Conservation (phyloP, 495 filamentous ascomycete species). For the Penicillium ochrochloron region DNA sequence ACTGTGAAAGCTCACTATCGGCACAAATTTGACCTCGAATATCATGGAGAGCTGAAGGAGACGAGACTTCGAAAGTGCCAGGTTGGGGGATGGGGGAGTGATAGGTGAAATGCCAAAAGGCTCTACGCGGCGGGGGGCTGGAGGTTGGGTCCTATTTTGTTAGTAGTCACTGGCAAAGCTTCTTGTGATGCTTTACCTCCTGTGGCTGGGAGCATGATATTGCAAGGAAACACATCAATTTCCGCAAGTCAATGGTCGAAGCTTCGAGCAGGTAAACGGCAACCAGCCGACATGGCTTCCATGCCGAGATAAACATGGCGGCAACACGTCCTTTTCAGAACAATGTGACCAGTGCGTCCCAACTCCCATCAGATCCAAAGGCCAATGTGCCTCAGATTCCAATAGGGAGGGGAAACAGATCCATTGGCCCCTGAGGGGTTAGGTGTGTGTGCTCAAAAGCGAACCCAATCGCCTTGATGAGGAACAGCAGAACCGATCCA, state of each 20-base stretch:
- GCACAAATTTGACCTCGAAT: constrained; percentile 55
- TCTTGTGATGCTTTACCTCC: background rate
- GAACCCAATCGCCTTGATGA: constrained; percentile 49
- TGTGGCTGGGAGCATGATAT: background rate
- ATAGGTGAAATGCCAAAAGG: background rate
- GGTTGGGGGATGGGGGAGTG: constrained; percentile 1
- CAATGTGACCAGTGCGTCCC: background rate
- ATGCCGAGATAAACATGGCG: background rate
- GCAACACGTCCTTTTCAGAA: constrained; percentile 3
- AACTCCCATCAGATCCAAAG: background rate
- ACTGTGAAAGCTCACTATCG: constrained; percentile 41
- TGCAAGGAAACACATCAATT: constrained; percentile 12
- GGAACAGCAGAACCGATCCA: constrained; percentile 23
- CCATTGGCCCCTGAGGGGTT: constrained; percentile 7
- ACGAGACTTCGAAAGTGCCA: constrained; percentile 58
- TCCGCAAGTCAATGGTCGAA: background rate
- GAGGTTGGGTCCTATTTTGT: background rate
- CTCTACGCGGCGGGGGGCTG: background rate
- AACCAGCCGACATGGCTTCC: background rate
- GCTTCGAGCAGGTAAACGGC: background rate
- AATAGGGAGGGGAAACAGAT: constrained; percentile 1
- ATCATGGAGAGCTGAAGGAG: constrained; percentile 47
- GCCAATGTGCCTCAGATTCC: background rate
- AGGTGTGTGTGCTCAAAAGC: constrained; percentile 55
- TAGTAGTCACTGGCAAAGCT: background rate